These are phyloP conservation scores for Buddleja alternifolia DNA, from an alignment of 257 asterid species.

Conservation along the genomic window DNA sequence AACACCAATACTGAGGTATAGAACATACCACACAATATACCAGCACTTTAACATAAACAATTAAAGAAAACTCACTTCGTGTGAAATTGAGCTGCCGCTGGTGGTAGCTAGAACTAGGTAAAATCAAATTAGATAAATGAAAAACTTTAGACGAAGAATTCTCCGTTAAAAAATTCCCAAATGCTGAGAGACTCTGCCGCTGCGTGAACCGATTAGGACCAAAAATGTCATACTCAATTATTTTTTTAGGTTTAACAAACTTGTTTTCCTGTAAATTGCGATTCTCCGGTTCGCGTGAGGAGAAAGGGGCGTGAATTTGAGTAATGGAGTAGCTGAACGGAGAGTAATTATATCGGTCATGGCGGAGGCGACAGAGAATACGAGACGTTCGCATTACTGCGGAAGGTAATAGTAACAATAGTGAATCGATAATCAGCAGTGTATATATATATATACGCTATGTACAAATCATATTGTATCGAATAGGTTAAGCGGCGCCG, in stretches of 20 bases:
- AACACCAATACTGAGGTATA: conserved; percentile 18
- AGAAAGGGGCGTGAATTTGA: conserved; percentile 31
- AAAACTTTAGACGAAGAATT: conserved; percentile 32
- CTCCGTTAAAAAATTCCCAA: conserved; percentile 32
- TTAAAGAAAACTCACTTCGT: conserved; percentile 45
- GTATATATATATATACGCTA: no score
- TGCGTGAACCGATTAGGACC: conserved; percentile 26
- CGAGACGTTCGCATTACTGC: conserved; percentile 59
- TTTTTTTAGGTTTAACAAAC: conserved; percentile 2
- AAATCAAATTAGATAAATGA: conserved; percentile 31
- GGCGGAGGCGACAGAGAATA: conserved; percentile 61
- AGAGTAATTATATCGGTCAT: conserved; percentile 36
- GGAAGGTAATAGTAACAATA: not conserved
- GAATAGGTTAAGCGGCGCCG: not conserved
- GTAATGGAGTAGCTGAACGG: conserved; percentile 36
- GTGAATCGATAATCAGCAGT: conserved; percentile 18
- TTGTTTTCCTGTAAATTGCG: conserved; percentile 23
- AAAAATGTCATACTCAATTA: conserved; percentile 8
- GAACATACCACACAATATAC: not conserved
- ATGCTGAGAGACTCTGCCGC: conserved; percentile 30
- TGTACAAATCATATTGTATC: not conserved
- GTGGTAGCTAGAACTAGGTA: conserved; percentile 34
- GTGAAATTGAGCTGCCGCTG: conserved; percentile 47
- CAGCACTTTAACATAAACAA: not conserved
- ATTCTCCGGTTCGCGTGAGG: conserved; percentile 39